Evolutionary conservation across 129 eudicot species (phyloP), one percentile per base, ranked within the genome.

Genomic region (carrot (Daucus carota)): DNA sequence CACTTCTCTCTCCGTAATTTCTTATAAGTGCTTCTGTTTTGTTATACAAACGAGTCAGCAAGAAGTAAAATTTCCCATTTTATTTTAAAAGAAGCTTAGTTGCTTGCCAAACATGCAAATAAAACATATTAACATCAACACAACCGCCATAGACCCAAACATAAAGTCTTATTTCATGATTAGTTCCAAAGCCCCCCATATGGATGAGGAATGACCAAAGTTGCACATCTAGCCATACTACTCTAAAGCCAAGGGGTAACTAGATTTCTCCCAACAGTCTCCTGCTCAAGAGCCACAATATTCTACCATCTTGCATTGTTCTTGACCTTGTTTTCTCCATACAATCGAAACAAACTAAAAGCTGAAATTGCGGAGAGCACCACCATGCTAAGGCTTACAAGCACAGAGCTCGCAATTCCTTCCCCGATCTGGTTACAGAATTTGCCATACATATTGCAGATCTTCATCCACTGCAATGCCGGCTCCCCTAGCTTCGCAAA

Each of bases 371-470:
- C 90, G 1, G 94, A 88, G 73, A 90, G 85, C 8, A 84, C 76
- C 70, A 90, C 76, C 90, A 82, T 85, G 78, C 92, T 85, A 9
- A 85, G 80, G 77, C 90, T 75, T 22, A 71, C 96, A 28, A 90
- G 43, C 36, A 88, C 74, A 0, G 94, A 78, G 54, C 85, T 84
- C 8, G 92, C 94, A 12, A 92, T 74, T 70, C 96, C 98, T 80
- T 90, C 90, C 6, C 92, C 96, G 26, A 82, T 83, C 79, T 85
- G 94, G 82, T 88, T 90, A 81, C 98, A 92, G 82, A 88, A 92
- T 44, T 88, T 92, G 7, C 83, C 94, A 62, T 87, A 90, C 86
- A 92, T 78, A 18, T 78, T 80, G 77, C 98, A 92, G 20, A 88
- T 70, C 84, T 88, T 88, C 90, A 92, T 88, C 98, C 98, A 92